Conservation (phyloP, 2,329 filamentous ascomycete species). For the Talaromyces sp. region DNA sequence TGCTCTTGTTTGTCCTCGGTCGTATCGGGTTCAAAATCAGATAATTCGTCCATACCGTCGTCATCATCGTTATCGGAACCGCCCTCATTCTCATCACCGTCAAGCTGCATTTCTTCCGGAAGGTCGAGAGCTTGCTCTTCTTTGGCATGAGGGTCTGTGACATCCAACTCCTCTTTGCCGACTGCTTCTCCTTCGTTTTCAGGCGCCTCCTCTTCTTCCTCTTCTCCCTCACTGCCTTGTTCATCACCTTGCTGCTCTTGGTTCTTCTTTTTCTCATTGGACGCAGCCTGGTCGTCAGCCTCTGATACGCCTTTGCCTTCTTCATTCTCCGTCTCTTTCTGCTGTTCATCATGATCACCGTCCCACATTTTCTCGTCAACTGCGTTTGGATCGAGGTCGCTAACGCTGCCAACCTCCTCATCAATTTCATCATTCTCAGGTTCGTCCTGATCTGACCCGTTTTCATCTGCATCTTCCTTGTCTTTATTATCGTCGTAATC, state of each 20-base stretch:
- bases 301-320: slow-evolving; percentile 47
- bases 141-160: slow-evolving; percentile 68
- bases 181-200: slow-evolving; percentile 58
- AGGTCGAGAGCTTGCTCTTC: slow-evolving; percentile 78
- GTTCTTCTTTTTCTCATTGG: slow-evolving; percentile 51
- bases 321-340: slow-evolving; percentile 71
- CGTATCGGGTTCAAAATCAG: slow-evolving; percentile 35
- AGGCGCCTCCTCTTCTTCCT: slow-evolving; percentile 45
- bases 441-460: slow-evolving; percentile 55
- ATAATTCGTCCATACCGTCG: slow-evolving; percentile 43
- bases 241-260: slow-evolving; percentile 49
- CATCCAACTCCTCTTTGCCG: slow-evolving; percentile 59
- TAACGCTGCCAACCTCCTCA: slow-evolving; percentile 84
- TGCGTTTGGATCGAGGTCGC: slow-evolving; percentile 81
- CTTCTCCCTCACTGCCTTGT: slow-evolving; percentile 54
- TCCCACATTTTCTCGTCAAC: slow-evolving; percentile 99
- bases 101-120: slow-evolving; percentile 81
- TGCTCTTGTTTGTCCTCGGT: slow-evolving; percentile 29
- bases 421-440: slow-evolving; percentile 70
- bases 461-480: slow-evolving; percentile 46
- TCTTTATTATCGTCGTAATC: slow-evolving; percentile 61
- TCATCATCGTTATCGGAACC: slow-evolving; percentile 47
- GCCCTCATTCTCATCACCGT: slow-evolving; percentile 58
- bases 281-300: slow-evolving; percentile 55
- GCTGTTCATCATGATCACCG: slow-evolving; percentile 64